A percentile compares a stretch with the other conserved stretches of the same genome.
phyloP scores from a whole-genome alignment of 2,329 filamentous ascomycete species.

The Neofusicoccum laricinum region DNA sequence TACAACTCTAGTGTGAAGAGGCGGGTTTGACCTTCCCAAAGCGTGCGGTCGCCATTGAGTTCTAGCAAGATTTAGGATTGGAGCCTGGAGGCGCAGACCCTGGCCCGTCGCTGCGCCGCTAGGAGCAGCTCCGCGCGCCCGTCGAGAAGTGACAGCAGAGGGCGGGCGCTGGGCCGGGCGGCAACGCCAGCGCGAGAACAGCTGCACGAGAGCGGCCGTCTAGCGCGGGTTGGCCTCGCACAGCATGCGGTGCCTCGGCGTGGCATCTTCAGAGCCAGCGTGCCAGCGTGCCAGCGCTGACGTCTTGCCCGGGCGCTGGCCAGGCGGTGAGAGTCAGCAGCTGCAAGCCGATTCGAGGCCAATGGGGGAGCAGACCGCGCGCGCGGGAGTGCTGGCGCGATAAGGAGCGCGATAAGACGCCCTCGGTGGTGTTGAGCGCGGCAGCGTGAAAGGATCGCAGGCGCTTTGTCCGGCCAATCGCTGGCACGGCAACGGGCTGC shows the following conservation, averaged over 20 bases:
- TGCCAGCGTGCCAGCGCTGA: constrained; percentile 1
- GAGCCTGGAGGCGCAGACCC: neutral
- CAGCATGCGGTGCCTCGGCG: neutral
- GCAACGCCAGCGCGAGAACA: neutral
- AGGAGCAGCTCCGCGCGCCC: neutral
- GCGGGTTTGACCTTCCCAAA: neutral
- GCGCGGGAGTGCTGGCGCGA: neutral
- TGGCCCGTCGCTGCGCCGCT: neutral
- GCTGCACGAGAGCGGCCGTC: neutral
- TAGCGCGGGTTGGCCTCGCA: neutral
- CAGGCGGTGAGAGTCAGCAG: neutral
- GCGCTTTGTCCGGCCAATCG: constrained; percentile 9
- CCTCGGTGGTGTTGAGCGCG: constrained; percentile 5
- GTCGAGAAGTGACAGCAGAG: neutral
- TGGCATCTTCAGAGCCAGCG: neutral
- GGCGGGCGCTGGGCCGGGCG: neutral
- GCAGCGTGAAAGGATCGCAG: neutral
- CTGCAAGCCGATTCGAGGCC: neutral
- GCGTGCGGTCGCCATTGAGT: neutral
- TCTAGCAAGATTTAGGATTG: neutral
- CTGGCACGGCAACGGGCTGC: constrained; percentile 2
- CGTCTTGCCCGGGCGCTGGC: neutral
- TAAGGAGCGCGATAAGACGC: constrained; percentile 7
- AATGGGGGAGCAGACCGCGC: constrained; percentile 7
- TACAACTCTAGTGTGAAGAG: neutral